These are phyloP conservation scores for Vachellia pachyceras DNA, from an alignment of 306 rosid genomes.

Conservation along the genomic window DNA sequence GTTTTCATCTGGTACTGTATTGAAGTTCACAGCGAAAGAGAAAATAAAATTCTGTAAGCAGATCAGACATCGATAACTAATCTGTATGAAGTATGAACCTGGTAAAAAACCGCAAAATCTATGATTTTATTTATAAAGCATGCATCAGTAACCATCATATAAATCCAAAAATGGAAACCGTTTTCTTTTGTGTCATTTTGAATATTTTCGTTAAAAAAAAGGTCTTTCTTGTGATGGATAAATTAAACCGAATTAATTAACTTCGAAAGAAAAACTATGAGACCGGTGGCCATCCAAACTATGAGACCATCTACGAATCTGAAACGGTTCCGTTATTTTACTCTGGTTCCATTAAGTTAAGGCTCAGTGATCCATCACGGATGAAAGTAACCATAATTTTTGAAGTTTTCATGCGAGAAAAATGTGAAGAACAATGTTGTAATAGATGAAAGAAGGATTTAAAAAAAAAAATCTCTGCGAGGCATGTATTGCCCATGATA, in stretches of 20 bases:
- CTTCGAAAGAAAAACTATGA: conserved; percentile 14
- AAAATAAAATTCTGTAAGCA: conserved; percentile 27
- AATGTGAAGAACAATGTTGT: no score
- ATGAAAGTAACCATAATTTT: neutral
- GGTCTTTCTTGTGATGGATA: no score
- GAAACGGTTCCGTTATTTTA: conserved; percentile 47
- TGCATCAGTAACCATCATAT: neutral
- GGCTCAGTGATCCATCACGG: neutral
- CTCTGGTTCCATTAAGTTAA: neutral
- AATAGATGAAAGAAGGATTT: no score
- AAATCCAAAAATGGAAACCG: neutral
- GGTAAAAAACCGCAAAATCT: neutral
- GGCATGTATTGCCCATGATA: no score
- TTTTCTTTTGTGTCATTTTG: no score
- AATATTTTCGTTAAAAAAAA: no score
- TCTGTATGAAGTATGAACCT: conserved; percentile 14
- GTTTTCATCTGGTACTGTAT: conserved; percentile 26
- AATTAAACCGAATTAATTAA: neutral
- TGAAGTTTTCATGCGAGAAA: no score
- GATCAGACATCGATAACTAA: conserved; percentile 15
- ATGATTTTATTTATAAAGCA: neutral
- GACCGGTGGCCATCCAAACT: conserved; percentile 12
- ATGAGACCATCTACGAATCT: conserved; percentile 40
- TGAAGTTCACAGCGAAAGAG: conserved; percentile 46
- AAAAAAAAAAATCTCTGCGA: no score